phyloP scores from a whole-genome alignment of 495 filamentous ascomycete species.

The Friedmanniomyces simplex region DNA sequence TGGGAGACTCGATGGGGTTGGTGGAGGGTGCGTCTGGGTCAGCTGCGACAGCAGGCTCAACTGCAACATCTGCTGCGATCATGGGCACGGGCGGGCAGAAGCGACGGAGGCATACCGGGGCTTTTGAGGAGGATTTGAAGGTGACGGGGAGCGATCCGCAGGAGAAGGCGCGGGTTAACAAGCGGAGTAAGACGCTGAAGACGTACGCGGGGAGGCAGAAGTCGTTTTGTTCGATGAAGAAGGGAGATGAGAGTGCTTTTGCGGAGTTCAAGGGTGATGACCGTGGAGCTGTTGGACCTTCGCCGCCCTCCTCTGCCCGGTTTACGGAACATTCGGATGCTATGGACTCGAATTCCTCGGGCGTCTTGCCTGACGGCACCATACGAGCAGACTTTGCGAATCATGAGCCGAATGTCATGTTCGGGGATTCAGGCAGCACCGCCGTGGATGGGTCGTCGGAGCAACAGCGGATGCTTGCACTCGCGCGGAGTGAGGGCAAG shows the following conservation, averaged over 20 bases:
- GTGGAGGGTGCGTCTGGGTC: too few species aligned
- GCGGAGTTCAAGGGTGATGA: neutral
- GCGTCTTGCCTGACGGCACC: slow-evolving; percentile 10
- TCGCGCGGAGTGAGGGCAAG: neutral
- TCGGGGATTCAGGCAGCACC: slow-evolving; percentile 16
- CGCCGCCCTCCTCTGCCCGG: neutral
- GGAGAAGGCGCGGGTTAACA: too few species aligned
- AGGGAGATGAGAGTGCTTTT: neutral
- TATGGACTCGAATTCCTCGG: neutral
- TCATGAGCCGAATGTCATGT: slow-evolving; percentile 22
- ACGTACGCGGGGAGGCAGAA: too few species aligned
- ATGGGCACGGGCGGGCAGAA: too few species aligned
- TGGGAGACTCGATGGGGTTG: too few species aligned
- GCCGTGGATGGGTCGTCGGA: slow-evolving; percentile 1
- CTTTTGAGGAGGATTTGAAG: too few species aligned
- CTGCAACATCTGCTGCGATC: too few species aligned
- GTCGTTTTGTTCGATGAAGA: too few species aligned
- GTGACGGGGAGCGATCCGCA: too few species aligned
- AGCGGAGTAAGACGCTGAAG: neutral
- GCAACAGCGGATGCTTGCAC: slow-evolving; percentile 9
- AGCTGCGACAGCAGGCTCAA: too few species aligned
- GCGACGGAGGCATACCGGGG: too few species aligned
- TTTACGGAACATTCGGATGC: slow-evolving; percentile 11
- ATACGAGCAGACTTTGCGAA: slow-evolving; percentile 9
- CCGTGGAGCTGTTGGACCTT: neutral